Evolutionary conservation across 495 filamentous ascomycete genomes (phyloP), one percentile per base, ranked within the genome.

Genomic region (Hyaloscypha hepaticicola): DNA sequence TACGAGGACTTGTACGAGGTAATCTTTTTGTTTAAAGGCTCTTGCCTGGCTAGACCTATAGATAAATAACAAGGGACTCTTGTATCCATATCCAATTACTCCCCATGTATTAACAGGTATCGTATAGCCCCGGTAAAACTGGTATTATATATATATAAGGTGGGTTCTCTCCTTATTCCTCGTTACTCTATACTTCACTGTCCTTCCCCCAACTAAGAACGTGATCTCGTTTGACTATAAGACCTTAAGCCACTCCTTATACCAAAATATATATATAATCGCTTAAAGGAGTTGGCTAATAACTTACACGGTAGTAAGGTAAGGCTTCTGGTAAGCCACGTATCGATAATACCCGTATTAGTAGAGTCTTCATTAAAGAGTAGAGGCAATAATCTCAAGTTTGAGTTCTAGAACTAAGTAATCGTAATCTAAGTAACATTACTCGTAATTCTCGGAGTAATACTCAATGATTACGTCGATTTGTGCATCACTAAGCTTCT

Each of bases 181-280:
- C 6, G 52, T 24, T 34, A 62, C n/a, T n/a, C n/a, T n/a, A n/a
- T n/a, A n/a, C n/a, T n/a, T n/a, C n/a, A n/a, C n/a, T n/a, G n/a
- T n/a, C n/a, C n/a, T n/a, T n/a, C n/a, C n/a, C n/a, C n/a, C n/a
- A n/a, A n/a, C n/a, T n/a, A n/a, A n/a, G n/a, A 26, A 62, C n/a
- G 25, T 62, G 5, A 55, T 45, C 38, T 52, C 48, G 19, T 52
- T 45, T 55, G 48, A 62, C 26, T 29, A 53, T 1, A 62, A 24
- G n/a, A 62, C 26, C 26, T 62, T 62, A 29, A 52, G 14, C 59
- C 26, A 62, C 26, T 62, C 59, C 2, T 5, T 5, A 25, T 5
- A 52, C 49, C 27, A 62, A 22, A 62, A 62, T 62, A 62, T 62
- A 55, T 52, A 34, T 52, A 45, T 24, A 28, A 62, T 62, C 2